Base-by-base conservation (phyloP, 768 basidiomycete genomes). In the Gautieria morchelliformis region DNA sequence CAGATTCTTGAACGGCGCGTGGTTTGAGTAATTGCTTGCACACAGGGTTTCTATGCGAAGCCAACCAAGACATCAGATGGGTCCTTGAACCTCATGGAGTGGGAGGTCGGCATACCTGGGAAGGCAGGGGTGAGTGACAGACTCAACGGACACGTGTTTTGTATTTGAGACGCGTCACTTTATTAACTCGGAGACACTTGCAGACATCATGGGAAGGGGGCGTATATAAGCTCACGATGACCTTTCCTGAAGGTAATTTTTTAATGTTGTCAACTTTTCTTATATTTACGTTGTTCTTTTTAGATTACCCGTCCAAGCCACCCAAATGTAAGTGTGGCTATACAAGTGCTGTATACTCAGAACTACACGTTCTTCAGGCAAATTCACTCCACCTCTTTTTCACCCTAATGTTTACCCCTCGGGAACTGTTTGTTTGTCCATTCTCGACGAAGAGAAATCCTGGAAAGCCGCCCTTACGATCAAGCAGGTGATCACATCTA, bases 391-490 rank as follows among this genome's bases (percentile, higher is more conserved):
- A 2, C 87, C 95, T 37, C 75, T 98, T 50, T 97, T 97, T 75
- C 95, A 99, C 68, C 94, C 95, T 27, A 98, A 98, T 68, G 94
- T 99, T 55, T 99, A 97, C 68, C 96, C 96, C 0, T 98, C 95
- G 32, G 96, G 96, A 24, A 99, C 96, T 19, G 94, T 98, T 47
- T 98, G 95, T 70, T 76, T 99, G 30, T 97, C 94, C 11, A 99
- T 99, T 66, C 73, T 99, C 54, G 95, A 98, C 66, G 96, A 99
- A 68, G 96, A 99, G 72, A 98, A 99, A 70, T 87, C 86, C 1
- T 99, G 96, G 96, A 97, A 97, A 68, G 93, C 96, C 24, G 90
- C 93, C 7, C 97, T 99, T 64, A 98, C 96, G 1, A 93, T 99
- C 73, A 99, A 98, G 71, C 96, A 98, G 80, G 95, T 89, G 24